phyloP scores from a whole-genome alignment of 2,329 filamentous ascomycete species.

The Penicillium sp. region DNA sequence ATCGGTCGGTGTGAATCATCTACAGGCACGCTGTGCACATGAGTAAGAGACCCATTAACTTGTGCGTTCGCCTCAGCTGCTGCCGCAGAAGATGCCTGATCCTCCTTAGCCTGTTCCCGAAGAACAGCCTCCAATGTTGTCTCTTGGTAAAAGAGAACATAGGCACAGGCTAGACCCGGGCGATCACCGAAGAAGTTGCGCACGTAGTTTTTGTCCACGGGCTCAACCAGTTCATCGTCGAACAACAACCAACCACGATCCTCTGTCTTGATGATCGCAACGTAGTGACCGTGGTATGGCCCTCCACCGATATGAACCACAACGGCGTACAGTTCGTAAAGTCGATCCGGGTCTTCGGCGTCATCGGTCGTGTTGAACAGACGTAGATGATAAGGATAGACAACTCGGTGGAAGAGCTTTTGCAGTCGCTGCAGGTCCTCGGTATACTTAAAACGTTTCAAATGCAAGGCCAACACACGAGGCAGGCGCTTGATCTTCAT shows the following conservation, averaged over 20 bases:
- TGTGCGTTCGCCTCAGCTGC: constrained; percentile 42
- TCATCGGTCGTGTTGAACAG: constrained; percentile 98
- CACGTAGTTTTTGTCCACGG: constrained; percentile 94
- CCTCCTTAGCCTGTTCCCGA: constrained; percentile 82
- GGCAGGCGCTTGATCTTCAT: constrained; percentile 99
- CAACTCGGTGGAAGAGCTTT: constrained; percentile 94
- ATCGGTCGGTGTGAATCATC: constrained; percentile 36
- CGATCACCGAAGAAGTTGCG: constrained; percentile 96
- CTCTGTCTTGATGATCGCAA: constrained; percentile 95
- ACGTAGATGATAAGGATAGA: constrained; percentile 94
- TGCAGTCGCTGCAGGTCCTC: constrained; percentile 91
- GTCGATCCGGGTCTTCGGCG: constrained; percentile 84
- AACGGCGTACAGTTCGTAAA: constrained; percentile 96
- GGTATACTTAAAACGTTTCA: constrained; percentile 98
- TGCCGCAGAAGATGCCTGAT: constrained; percentile 43
- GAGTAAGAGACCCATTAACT: constrained; percentile 37
- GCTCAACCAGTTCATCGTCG: constrained; percentile 98
- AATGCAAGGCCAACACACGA: constrained; percentile 84
- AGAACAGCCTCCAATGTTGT: constrained; percentile 69
- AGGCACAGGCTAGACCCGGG: constrained; percentile 86
- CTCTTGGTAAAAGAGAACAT: constrained; percentile 97
- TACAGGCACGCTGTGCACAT: constrained; percentile 40
- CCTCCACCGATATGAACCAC: constrained; percentile 97
- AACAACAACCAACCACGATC: constrained; percentile 95
- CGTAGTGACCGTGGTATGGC: constrained; percentile 96